Base-by-base conservation (phyloP, 345 rosid species). In the Citrus maxima region DNA sequence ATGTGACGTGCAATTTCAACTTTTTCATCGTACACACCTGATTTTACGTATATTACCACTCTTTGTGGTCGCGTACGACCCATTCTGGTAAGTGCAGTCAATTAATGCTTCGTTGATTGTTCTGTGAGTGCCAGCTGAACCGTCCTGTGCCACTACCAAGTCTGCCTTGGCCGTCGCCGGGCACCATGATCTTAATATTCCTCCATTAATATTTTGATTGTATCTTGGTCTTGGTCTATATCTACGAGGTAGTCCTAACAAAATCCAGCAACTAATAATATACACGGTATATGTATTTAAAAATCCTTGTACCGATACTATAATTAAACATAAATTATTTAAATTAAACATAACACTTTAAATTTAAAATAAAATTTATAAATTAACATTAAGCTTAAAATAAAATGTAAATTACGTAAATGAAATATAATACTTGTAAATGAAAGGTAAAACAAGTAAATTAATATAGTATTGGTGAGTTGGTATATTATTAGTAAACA, bases 1-100 rank as follows among this genome's bases (percentile, higher is more conserved):
- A 87, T 60, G 49, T 85, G 70, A 58, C 63, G 81, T 40, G 76
- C 65, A 55, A 94, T 87, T 51, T 88, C 92, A 0, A 94, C 90
- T 19, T 83, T 87, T 73, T 94, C 97, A 14, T 82, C 74, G 64
- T 93, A 93, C 6, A 89, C 90, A 42, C 98, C 96, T 2, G 93
- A 87, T 83, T 89, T 91, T 59, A 93, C 90, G 72, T 88, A 73
- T 25, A 91, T 78, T 38, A 91, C 80, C 24, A 86, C 85, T 80
- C 96, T 86, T 28, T 34, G 27, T 4, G 77, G 61, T 63, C 90
- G 88, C 12, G 37, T 63, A 12, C 12, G 40, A 35, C 85, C 89
- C 82, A 82, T 77, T 79, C 80, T 78, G n/a, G 81, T 83, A 30
- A 90, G 79, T 1, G 88, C 87, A 19, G 70, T 79, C 70, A 90